phyloP scores from a whole-genome alignment of 805 yeast species.

The Starmerella apicola region DNA sequence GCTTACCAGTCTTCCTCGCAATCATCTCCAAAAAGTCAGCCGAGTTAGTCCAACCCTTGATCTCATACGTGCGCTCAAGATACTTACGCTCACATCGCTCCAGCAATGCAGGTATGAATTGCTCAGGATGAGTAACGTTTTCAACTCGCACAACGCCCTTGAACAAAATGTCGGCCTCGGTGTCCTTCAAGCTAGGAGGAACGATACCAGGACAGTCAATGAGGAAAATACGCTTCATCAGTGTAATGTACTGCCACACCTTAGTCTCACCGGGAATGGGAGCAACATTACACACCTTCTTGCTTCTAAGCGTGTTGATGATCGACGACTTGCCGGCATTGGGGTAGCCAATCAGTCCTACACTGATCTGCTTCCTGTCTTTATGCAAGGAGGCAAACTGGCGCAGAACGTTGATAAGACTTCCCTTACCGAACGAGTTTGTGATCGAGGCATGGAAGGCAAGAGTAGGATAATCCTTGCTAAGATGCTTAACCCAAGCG shows the following conservation, averaged over 20 bases:
- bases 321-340: slow-evolving; percentile 96
- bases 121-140: slow-evolving; percentile 90
- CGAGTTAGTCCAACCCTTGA: slow-evolving; percentile 70
- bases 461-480: slow-evolving; percentile 82
- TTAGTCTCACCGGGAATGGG: slow-evolving; percentile 99
- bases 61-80: slow-evolving; percentile 88
- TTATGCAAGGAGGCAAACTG: slow-evolving; percentile 84
- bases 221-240: slow-evolving; percentile 88
- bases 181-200: slow-evolving; percentile 82
- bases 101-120: slow-evolving; percentile 78
- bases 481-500: slow-evolving; percentile 94
- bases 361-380: slow-evolving; percentile 91
- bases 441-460: slow-evolving; percentile 98
- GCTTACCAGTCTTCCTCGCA: slow-evolving; percentile 86
- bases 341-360: slow-evolving; percentile 95
- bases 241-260: slow-evolving; percentile 96
- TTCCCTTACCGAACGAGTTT: slow-evolving; percentile 95
- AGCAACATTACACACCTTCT: slow-evolving; percentile 93
- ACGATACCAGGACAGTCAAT: slow-evolving; percentile 99
- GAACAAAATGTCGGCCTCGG: slow-evolving; percentile 82
- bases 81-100: slow-evolving; percentile 78
- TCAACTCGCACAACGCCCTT: slow-evolving; percentile 99
- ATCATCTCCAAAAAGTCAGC: slow-evolving; percentile 77
- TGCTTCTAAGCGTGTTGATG: slow-evolving; percentile 82
- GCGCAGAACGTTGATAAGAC: slow-evolving; percentile 80